A percentile compares a stretch with the other conserved stretches of the same genome.
These are phyloP conservation scores for Solanum ossicruentum DNA, from an alignment of 257 asterid species.

Conservation along the genomic window DNA sequence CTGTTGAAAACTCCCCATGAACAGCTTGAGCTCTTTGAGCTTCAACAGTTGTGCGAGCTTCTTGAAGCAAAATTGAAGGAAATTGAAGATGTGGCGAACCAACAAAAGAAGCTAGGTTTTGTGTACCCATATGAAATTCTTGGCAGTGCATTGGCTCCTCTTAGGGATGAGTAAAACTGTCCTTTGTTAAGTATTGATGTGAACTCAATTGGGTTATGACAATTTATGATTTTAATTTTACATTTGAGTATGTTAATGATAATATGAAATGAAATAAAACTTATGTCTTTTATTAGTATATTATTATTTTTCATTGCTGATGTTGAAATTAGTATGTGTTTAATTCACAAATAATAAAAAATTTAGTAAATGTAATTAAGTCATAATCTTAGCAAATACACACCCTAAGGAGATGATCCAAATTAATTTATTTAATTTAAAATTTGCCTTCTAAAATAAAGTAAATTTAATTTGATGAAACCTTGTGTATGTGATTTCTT, in stretches of 20 bases:
- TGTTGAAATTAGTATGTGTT: neutral
- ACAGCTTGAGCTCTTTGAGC: neutral
- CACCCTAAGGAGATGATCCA: too few species aligned
- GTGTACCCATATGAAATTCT: neutral
- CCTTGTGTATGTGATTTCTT: too few species aligned
- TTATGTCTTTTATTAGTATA: neutral
- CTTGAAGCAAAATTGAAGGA: neutral
- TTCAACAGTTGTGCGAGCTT: neutral
- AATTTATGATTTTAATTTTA: neutral
- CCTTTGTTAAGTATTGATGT: neutral
- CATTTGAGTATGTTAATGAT: neutral
- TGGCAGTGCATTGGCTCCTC: neutral
- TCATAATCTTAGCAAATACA: too few species aligned
- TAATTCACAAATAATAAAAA: neutral
- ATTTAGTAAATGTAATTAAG: too few species aligned
- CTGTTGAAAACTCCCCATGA: neutral
- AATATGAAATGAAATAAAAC: neutral
- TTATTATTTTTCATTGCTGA: neutral
- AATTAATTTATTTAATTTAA: too few species aligned
- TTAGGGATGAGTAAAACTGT: neutral
- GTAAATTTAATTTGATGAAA: too few species aligned
- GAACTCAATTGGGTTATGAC: too few species aligned
- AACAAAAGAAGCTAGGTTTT: neutral
- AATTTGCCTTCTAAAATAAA: too few species aligned
- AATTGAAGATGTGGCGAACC: neutral